Conservation (phyloP, 202 grass and related monocot species). For the Cymbopogon flexuosus region DNA sequence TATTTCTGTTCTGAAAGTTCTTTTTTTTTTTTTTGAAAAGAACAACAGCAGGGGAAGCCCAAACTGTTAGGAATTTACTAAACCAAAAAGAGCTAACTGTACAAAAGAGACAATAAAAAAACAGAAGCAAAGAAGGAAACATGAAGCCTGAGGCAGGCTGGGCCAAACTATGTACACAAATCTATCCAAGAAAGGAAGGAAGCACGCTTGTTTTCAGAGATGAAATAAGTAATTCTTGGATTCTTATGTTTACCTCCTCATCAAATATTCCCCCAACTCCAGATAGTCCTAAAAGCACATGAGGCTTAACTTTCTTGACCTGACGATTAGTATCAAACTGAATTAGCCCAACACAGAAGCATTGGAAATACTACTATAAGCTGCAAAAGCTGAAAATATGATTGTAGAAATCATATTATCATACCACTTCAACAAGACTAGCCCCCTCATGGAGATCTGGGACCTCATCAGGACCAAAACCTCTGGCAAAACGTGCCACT, state of each 20-base stretch:
- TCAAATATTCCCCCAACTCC: slow-evolving; percentile 98
- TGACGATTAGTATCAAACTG: slow-evolving; percentile 35
- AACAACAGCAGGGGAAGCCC: too few relatives aligned
- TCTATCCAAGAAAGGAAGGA: background rate
- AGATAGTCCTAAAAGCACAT: slow-evolving; percentile 96
- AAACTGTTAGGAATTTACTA: too few relatives aligned
- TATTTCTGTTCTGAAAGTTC: background rate
- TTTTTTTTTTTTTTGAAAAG: too few relatives aligned
- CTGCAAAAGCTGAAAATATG: background rate
- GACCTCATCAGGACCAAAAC: slow-evolving; percentile 62
- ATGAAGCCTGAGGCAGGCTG: background rate
- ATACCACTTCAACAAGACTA: slow-evolving; percentile 94
- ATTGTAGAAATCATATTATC: background rate
- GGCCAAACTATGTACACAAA: too few relatives aligned
- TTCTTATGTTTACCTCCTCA: slow-evolving; percentile 57
- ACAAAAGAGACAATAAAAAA: too few relatives aligned
- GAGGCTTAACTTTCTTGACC: slow-evolving; percentile 92
- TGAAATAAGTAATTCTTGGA: background rate
- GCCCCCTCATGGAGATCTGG: slow-evolving; percentile 82
- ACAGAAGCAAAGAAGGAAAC: too few relatives aligned
- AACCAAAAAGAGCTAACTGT: too few relatives aligned
- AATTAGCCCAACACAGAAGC: slow-evolving; percentile 29
- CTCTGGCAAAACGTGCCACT: slow-evolving; percentile 82
- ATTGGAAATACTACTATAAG: background rate
- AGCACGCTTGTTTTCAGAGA: too few relatives aligned